Evolutionary conservation across 495 filamentous ascomycete species (phyloP).

Genomic region (Chaetomium fimeti): DNA sequence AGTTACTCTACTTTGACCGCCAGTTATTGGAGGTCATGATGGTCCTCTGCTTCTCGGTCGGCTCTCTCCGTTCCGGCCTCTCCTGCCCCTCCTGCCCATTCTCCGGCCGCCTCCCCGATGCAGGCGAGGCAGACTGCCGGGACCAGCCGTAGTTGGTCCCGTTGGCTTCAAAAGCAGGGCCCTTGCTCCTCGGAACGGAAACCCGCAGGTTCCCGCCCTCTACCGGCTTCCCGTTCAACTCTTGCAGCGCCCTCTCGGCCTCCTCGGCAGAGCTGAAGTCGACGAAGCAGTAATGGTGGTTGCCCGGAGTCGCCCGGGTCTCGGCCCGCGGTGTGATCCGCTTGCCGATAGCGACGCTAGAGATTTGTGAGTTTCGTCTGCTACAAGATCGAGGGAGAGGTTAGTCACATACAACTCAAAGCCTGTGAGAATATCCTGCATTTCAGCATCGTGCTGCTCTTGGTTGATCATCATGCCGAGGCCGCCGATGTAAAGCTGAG

Average conservation of each 20-base stretch:
- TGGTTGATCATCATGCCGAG: slow-evolving; percentile 59
- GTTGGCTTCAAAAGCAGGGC: slow-evolving; percentile 15
- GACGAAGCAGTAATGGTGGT: slow-evolving; percentile 68
- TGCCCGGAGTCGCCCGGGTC: slow-evolving; percentile 51
- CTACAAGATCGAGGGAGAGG: not conserved
- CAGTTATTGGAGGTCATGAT: slow-evolving; percentile 28
- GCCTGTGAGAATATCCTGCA: slow-evolving; percentile 58
- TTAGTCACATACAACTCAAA: slow-evolving; percentile 46
- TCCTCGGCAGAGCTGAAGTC: slow-evolving; percentile 59
- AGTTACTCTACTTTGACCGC: slow-evolving; percentile 8
- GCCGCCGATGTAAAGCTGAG: slow-evolving; percentile 63
- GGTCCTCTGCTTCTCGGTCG: slow-evolving; percentile 19
- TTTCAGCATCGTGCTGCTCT: slow-evolving; percentile 50
- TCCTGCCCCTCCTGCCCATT: slow-evolving; percentile 13
- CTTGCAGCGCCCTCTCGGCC: slow-evolving; percentile 45
- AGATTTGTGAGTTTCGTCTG: not conserved
- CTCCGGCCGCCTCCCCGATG: slow-evolving; percentile 4
- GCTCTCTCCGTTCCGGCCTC: slow-evolving; percentile 20
- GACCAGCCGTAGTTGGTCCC: slow-evolving; percentile 2
- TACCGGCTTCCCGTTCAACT: slow-evolving; percentile 32
- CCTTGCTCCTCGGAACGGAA: slow-evolving; percentile 20
- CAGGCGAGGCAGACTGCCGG: not conserved
- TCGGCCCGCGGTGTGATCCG: slow-evolving; percentile 58
- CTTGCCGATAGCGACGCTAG: slow-evolving; percentile 60
- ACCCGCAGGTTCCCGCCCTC: slow-evolving; percentile 26